Percentiles rank a stretch among this genome's conserved stretches.
Evolutionary conservation across 2,329 filamentous ascomycete species (phyloP).

Genomic region (Aureobasidium sp.): DNA sequence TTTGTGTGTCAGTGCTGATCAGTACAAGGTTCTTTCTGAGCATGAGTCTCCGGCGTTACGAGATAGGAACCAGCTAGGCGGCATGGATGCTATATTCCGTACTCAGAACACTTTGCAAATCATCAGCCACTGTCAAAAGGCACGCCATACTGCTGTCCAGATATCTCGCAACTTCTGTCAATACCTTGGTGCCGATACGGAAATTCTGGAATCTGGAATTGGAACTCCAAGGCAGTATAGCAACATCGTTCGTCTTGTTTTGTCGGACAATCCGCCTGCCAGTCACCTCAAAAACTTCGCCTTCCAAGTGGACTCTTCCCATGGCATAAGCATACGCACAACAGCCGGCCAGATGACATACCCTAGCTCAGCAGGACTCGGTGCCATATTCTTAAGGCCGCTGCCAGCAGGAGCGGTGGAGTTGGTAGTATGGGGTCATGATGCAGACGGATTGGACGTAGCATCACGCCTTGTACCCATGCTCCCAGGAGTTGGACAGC

Average conservation of each 20-base stretch:
- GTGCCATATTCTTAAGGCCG: constrained; percentile 45
- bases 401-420: constrained; percentile 40
- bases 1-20: not conserved
- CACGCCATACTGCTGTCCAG: constrained; percentile 39
- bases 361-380: constrained; percentile 26
- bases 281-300: constrained; percentile 22
- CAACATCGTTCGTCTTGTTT: constrained; percentile 38
- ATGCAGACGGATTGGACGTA: constrained; percentile 38
- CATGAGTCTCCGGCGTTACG: constrained; percentile 19
- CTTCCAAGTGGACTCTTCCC: constrained; percentile 19
- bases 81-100: constrained; percentile 46
- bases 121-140: constrained; percentile 22
- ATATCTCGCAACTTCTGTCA: constrained; percentile 50
- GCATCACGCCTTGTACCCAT: constrained; percentile 47
- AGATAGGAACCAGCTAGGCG: constrained; percentile 41
- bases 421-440: constrained; percentile 48
- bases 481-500: constrained; percentile 48
- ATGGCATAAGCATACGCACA: not conserved
- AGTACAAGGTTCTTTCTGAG: not conserved
- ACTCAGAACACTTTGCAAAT: constrained; percentile 39
- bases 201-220: constrained; percentile 26
- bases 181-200: constrained; percentile 47
- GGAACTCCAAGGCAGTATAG: constrained; percentile 22
- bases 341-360: not conserved
- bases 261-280: constrained; percentile 21